These are phyloP conservation scores for Lonicera japonica DNA, from an alignment of 129 eudicot genomes.

Conservation along the genomic window DNA sequence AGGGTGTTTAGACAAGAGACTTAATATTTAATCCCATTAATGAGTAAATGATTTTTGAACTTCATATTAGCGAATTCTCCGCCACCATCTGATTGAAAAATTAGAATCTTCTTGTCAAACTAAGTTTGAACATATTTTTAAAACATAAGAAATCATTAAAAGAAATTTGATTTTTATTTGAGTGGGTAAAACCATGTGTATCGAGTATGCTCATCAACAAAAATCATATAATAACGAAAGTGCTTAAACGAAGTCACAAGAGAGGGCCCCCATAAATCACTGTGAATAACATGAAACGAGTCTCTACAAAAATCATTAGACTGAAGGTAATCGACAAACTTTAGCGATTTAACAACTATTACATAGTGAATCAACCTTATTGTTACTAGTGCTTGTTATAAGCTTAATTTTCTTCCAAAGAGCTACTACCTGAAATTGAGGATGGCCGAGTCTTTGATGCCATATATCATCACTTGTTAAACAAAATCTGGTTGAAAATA, in stretches of 20 bases:
- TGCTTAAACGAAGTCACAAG: neutral
- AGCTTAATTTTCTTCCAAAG: neutral
- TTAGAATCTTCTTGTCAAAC: neutral
- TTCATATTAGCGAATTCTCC: neutral
- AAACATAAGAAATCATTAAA: neutral
- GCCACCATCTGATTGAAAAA: neutral
- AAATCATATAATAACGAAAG: neutral
- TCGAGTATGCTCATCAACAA: neutral
- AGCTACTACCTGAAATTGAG: neutral
- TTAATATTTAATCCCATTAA: neutral
- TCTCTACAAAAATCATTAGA: neutral
- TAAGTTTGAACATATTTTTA: neutral
- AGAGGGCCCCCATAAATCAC: neutral
- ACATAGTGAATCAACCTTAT: neutral
- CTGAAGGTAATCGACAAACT: neutral
- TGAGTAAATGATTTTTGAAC: neutral
- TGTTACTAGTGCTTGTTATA: neutral
- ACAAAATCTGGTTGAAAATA: neutral
- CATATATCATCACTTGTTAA: neutral
- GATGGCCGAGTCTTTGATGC: constrained; percentile 2
- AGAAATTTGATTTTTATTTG: neutral
- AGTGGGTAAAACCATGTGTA: neutral
- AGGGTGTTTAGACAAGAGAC: neutral
- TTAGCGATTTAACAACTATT: neutral
- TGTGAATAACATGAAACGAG: no score